These are phyloP conservation scores for Boechera stricta DNA, from an alignment of 345 rosid species.

Conservation along the genomic window DNA sequence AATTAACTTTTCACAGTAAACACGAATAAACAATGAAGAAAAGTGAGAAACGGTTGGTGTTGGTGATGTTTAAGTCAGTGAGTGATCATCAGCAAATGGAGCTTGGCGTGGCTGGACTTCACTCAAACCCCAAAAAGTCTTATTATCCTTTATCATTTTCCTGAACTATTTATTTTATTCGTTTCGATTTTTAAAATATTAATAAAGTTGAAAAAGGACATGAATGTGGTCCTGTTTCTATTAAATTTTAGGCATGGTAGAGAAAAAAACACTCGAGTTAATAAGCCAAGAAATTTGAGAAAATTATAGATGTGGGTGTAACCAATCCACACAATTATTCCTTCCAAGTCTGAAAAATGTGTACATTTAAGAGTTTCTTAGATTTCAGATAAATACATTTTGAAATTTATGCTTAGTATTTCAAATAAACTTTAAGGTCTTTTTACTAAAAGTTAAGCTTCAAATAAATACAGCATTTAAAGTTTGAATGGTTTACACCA, in stretches of 20 bases:
- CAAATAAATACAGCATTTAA: no score
- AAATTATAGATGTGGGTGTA: neutral
- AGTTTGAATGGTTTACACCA: neutral
- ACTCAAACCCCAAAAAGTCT: conserved; percentile 12
- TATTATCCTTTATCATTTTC: conserved; percentile 22
- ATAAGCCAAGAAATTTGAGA: neutral
- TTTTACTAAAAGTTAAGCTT: no score
- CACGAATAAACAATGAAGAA: conserved; percentile 12
- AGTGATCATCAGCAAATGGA: conserved; percentile 26
- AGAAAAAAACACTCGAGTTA: conserved; percentile 5
- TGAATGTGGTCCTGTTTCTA: conserved; percentile 21
- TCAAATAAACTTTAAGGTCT: no score
- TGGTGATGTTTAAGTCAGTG: neutral
- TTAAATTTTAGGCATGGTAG: conserved; percentile 7
- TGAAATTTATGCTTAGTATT: no score
- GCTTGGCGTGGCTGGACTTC: conserved; percentile 34
- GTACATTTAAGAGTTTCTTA: neutral
- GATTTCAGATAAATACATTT: no score
- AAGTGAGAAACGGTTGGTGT: conserved; percentile 26
- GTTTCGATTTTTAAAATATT: neutral
- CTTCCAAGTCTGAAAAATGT: neutral
- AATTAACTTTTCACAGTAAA: neutral
- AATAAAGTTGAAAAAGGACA: conserved; percentile 16
- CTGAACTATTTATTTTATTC: conserved; percentile 6
- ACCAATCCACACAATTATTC: neutral